phyloP scores from a whole-genome alignment of 768 basidiomycete species.

The Mycena capillaripes region DNA sequence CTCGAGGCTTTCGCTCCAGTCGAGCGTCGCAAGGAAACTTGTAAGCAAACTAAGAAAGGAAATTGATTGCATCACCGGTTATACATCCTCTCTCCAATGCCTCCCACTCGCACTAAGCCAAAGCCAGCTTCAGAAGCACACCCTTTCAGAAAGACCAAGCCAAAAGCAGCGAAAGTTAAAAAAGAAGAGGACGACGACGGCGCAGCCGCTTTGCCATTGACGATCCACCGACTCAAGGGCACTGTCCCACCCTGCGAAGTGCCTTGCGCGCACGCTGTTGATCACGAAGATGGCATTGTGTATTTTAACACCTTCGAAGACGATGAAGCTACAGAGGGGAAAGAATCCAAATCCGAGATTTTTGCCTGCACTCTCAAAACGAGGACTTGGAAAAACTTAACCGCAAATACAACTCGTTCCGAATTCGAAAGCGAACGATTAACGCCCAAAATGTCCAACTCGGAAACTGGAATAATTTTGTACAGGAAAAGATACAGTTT shows the following conservation, averaged over 20 bases:
- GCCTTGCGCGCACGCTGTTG: constrained; percentile 1
- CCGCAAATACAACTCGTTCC: not conserved
- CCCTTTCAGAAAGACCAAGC: not conserved
- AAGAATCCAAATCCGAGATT: no score
- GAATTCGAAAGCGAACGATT: no score
- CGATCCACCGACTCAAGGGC: not conserved
- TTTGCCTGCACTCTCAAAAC: constrained; percentile 8
- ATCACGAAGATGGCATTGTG: not conserved
- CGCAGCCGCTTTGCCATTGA: not conserved
- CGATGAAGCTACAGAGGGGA: not conserved
- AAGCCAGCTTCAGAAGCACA: not conserved
- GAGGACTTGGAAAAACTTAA: constrained; percentile 19
- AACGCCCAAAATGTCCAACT: no score
- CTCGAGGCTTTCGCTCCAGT: no score
- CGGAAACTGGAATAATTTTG: not conserved
- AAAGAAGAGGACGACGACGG: not conserved
- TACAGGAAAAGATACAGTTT: constrained; percentile 1
- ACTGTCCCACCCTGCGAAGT: constrained; percentile 8
- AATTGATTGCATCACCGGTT: no score
- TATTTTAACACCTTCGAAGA: constrained; percentile 31
- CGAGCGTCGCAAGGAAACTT: no score
- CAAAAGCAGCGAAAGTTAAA: constrained; percentile 12
- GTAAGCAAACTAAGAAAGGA: no score
- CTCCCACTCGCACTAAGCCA: no score
- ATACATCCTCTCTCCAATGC: no score